Conservation (phyloP, 2,329 filamentous ascomycete genomes). For the Xylariaceae sp. region DNA sequence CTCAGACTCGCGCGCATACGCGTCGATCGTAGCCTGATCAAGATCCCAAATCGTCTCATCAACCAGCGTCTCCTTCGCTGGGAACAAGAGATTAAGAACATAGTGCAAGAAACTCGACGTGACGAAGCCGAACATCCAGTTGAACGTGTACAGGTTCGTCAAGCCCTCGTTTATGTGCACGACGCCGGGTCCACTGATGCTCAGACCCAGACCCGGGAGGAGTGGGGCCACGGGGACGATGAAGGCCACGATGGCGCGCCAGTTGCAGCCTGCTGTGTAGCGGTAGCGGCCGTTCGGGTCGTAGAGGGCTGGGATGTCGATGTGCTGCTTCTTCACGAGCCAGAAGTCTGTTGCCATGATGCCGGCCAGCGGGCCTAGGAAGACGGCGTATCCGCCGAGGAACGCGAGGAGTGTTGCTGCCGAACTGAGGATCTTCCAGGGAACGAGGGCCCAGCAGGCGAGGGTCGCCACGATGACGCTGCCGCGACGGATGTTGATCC, state of each 20-base stretch:
- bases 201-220: slow-evolving; percentile 48
- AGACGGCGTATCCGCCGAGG: slow-evolving; percentile 56
- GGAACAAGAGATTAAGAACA: slow-evolving; percentile 42
- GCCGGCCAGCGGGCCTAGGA: slow-evolving; percentile 58
- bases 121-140: slow-evolving; percentile 61
- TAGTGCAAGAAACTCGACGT: slow-evolving; percentile 53
- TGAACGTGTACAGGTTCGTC: slow-evolving; percentile 55
- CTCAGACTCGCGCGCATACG: slow-evolving; percentile 19
- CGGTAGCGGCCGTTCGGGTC: slow-evolving; percentile 41
- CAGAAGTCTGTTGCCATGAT: slow-evolving; percentile 59
- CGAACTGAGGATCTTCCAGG: slow-evolving; percentile 60
- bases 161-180: slow-evolving; percentile 39
- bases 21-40: slow-evolving; percentile 25
- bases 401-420: slow-evolving; percentile 57
- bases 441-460: slow-evolving; percentile 54
- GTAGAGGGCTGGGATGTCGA: slow-evolving; percentile 39
- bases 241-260: slow-evolving; percentile 54
- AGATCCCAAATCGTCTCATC: slow-evolving; percentile 36
- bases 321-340: slow-evolving; percentile 49
- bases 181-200: slow-evolving; percentile 33
- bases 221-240: slow-evolving; percentile 52
- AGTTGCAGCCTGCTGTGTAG: slow-evolving; percentile 47
- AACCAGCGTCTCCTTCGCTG: slow-evolving; percentile 46
- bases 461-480: slow-evolving; percentile 50
- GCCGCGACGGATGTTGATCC: slow-evolving; percentile 52